Evolutionary conservation across 2,329 filamentous ascomycete species (phyloP), one percentile per base, ranked within the genome.

Genomic region (Herpomyces periplanetae): DNA sequence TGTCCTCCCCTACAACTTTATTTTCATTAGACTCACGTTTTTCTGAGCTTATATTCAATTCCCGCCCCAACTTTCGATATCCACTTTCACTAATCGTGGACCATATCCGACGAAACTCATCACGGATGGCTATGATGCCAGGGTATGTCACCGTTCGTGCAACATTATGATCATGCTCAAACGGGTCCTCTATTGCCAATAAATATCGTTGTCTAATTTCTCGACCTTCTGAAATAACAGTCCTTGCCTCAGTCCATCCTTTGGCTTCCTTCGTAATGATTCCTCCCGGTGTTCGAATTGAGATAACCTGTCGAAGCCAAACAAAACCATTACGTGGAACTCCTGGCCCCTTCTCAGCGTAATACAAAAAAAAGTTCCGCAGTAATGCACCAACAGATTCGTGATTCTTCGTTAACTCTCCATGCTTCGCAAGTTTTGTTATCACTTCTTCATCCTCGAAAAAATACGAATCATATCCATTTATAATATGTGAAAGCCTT

Each of bases 161-260:
- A 13, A 87, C 63, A 28, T 87, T 88, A 37, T 87, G 69, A 15
- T 69, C 59, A 2, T 58, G 39, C 40, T 87, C 69, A 30, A 87
- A 87, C 0, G 73, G 73, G 34, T 87, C 73, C 33, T 87, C 73
- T 24, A 88, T 73, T 13, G 68, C 66, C 27, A 87, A 64, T 3
- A 87, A 48, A 34, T 69, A 85, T 6, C 69, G 55, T 30, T 71
- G 55, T 2, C 64, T 53, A 7, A 75, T 49, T 30, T 71, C 64
- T 28, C 30, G 44, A 11, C 43, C 39, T 24, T 59, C 51, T 11
- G 55, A 38, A 4, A 56, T 30, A 12, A 39, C 51, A 0, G 62
- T 71, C 32, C 58, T 64, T 3, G 68, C 66, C n/a, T 60, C 59
- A 1, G 61, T 65, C 73, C 73, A 88, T 1, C 61, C 64, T 32